phyloP scores from a whole-genome alignment of 306 rosid genomes.

The Adenanthera pavonina region DNA sequence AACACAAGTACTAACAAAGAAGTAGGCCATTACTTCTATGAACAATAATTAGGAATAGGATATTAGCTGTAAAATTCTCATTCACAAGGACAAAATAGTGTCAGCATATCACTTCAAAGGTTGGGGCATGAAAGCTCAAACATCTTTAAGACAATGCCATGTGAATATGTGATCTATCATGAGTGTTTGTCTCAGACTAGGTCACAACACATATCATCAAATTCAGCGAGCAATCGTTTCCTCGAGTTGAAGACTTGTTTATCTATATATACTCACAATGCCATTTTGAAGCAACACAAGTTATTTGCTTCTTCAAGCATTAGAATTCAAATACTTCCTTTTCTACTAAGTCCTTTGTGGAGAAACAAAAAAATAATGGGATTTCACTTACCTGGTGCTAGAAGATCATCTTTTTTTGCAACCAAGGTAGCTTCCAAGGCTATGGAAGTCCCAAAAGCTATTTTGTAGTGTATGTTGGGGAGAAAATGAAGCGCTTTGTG shows the following conservation, averaged over 20 bases:
- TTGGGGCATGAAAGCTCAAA: not conserved
- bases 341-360: not conserved
- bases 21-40: not conserved
- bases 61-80: constrained; percentile 18
- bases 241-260: not conserved
- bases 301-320: not conserved
- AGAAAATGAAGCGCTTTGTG: not conserved
- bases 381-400: constrained; percentile 27
- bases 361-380: constrained; percentile 32
- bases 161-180: constrained; percentile 27
- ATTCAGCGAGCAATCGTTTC: not conserved
- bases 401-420: constrained; percentile 22
- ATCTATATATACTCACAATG: not conserved
- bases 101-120: not conserved
- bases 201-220: not conserved
- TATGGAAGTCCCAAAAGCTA: constrained; percentile 38
- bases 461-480: not conserved
- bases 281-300: constrained; percentile 16
- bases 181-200: not conserved
- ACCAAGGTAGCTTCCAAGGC: constrained; percentile 11
- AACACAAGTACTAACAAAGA: constrained; percentile 7
- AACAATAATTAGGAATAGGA: constrained; percentile 30
- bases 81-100: constrained; percentile 4
- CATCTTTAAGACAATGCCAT: constrained; percentile 22
- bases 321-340: no score